Conservation (phyloP, 2,329 filamentous ascomycete species). For the Calonectria ilicicola region DNA sequence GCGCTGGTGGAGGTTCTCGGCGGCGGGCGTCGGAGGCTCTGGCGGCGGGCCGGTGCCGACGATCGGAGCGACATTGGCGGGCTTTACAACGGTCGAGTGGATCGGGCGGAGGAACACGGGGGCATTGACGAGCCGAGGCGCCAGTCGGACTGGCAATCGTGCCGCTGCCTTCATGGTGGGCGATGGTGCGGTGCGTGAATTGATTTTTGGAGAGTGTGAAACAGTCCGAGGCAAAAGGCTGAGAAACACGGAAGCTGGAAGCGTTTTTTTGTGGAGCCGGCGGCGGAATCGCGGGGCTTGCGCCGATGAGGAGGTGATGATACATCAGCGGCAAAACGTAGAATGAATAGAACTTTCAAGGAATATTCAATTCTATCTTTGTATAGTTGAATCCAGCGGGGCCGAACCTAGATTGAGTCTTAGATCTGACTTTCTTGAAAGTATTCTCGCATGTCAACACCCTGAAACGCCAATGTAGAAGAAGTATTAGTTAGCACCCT, state of each 20-base stretch:
- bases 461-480: too few relatives aligned
- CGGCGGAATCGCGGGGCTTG: neutral
- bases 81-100: conserved; percentile 47
- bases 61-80: conserved; percentile 64
- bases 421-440: too few relatives aligned
- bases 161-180: conserved; percentile 55
- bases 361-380: too few relatives aligned
- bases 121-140: conserved; percentile 40
- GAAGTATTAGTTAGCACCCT: too few relatives aligned
- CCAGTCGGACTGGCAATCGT: conserved; percentile 53
- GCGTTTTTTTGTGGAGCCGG: neutral
- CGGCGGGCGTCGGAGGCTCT: conserved; percentile 61
- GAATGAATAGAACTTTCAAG: too few relatives aligned
- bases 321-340: too few relatives aligned
- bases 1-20: conserved; percentile 55
- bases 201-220: neutral
- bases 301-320: too few relatives aligned
- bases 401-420: too few relatives aligned
- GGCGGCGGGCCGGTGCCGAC: conserved; percentile 71
- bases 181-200: conserved; percentile 12
- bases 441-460: too few relatives aligned
- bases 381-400: too few relatives aligned
- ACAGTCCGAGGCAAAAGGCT: neutral
- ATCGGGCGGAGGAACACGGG: conserved; percentile 43
- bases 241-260: neutral